Percentiles rank a stretch among this genome's conserved stretches.
Conservation (phyloP, 148 eudicot species). For the Rhododendron mucronatum region DNA sequence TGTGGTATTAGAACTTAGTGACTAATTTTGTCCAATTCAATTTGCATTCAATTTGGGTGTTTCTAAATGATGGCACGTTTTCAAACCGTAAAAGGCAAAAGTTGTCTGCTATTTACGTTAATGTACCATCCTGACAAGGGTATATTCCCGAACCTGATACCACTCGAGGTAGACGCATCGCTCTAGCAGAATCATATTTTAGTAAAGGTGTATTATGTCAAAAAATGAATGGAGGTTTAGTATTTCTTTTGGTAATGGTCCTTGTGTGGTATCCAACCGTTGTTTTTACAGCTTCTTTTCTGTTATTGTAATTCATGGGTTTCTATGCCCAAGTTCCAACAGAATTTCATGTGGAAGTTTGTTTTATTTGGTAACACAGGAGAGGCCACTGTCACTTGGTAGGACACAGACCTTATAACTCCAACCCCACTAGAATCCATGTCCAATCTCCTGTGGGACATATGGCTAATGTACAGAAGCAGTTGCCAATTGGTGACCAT, state of each 20-base stretch:
- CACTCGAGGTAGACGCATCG: not conserved
- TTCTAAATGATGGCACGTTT: not conserved
- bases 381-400: constrained; percentile 66
- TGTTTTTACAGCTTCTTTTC: not conserved
- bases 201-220: not conserved
- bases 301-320: not conserved
- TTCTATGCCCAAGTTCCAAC: not conserved
- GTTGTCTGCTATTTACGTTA: not conserved
- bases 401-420: constrained; percentile 44
- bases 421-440: constrained; percentile 7
- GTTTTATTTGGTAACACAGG: constrained; percentile 37
- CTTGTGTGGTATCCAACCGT: not conserved
- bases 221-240: not conserved
- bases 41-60: not conserved
- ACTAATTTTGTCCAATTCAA: not conserved
- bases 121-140: not conserved
- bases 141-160: not conserved
- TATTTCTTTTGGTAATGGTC: not conserved
- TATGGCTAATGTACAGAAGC: constrained; percentile 28
- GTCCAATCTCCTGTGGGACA: constrained; percentile 26
- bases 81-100: not conserved
- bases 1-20: not conserved
- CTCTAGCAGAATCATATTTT: not conserved
- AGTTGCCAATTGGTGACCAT: constrained; percentile 20
- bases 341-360: not conserved